Percentiles rank a stretch among this genome's conserved stretches.
Conservation (phyloP, 805 yeast species). For the Ogataea nitratoaversa region DNA sequence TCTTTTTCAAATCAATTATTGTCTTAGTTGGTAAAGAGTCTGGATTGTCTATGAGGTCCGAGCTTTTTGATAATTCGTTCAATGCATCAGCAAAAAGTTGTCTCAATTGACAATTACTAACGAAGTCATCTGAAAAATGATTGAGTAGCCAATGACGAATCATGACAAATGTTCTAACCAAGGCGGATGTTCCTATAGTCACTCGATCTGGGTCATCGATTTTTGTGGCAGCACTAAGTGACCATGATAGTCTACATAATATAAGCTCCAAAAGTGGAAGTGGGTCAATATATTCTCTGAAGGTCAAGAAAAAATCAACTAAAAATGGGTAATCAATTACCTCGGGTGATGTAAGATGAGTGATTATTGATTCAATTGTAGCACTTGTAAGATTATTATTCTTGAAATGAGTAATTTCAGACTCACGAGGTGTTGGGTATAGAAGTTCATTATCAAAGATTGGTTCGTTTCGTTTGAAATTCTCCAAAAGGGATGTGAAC, state of each 20-base stretch:
- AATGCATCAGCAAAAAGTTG: conserved; percentile 37
- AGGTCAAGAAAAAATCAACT: conserved; percentile 84
- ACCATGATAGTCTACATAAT: conserved; percentile 68
- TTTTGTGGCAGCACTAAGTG: conserved; percentile 37
- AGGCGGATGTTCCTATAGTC: conserved; percentile 59
- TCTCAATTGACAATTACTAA: conserved; percentile 47
- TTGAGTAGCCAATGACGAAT: conserved; percentile 87
- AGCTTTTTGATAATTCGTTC: conserved; percentile 34
- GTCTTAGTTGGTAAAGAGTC: conserved; percentile 24
- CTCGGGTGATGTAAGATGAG: conserved; percentile 67
- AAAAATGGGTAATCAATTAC: conserved; percentile 71
- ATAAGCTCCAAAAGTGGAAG: conserved; percentile 56
- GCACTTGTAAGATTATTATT: conserved; percentile 20
- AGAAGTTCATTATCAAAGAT: conserved; percentile 30
- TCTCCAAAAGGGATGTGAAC: conserved; percentile 20
- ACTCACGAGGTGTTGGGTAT: conserved; percentile 31
- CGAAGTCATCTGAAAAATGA: conserved; percentile 82
- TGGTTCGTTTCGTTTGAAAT: conserved; percentile 30
- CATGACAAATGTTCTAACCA: conserved; percentile 80
- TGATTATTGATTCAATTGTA: conserved; percentile 41
- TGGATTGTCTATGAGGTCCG: conserved; percentile 11
- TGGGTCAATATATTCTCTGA: conserved; percentile 64
- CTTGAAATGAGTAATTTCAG: conserved; percentile 27
- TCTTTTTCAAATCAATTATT: conserved; percentile 31
- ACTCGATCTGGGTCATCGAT: conserved; percentile 50